Evolutionary conservation across 177 flowering plant species (phyloP), one percentile per base, ranked within the genome.

Genomic region (Vitis hybrid): DNA sequence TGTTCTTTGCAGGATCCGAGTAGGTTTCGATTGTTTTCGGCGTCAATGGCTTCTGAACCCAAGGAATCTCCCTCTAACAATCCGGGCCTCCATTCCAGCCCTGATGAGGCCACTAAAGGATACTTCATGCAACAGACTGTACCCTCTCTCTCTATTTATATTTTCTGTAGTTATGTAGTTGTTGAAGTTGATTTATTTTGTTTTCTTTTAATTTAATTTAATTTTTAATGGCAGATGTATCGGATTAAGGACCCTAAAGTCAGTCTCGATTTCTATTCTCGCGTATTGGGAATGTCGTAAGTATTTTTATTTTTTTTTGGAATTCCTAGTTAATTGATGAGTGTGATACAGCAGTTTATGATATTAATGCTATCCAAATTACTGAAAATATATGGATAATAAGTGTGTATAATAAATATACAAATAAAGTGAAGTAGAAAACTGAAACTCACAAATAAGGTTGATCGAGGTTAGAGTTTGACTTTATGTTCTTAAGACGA

Each of bases 81-180:
- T 72, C 94, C 97, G 1, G 99, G 98, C 9, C 97, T 93, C 61
- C 79, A 70, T 18, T 65, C 83, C 3, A 82, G 67, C 54, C 84
- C 80, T 1, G 98, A 91, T 83, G 97, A 87, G 30, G 98, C 91
- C 64, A 96, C 99, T 59, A 88, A 90, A 74, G 88, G 91, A 54
- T 96, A 92, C 78, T 72, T 91, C 76, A 85, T 93, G 93, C 99
- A 93, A 71, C 98, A 96, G 80, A 92, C 99, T 67, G 98, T 96
- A 76, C 62, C 48, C 60, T 49, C 24, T 21, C 15, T n/a, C 46
- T 12, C 14, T 61, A 3, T 9, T 30, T 66, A 17, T 30, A 20
- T 27, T 56, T 10, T 51, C 15, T 49, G 24, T 52, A 2, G 50
- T n/a, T 13, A 1, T 12, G 11, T 27, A 63, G 9, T 9, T 15